Conservation (phyloP, 495 filamentous ascomycete species). For the Neurospora hispaniola region DNA sequence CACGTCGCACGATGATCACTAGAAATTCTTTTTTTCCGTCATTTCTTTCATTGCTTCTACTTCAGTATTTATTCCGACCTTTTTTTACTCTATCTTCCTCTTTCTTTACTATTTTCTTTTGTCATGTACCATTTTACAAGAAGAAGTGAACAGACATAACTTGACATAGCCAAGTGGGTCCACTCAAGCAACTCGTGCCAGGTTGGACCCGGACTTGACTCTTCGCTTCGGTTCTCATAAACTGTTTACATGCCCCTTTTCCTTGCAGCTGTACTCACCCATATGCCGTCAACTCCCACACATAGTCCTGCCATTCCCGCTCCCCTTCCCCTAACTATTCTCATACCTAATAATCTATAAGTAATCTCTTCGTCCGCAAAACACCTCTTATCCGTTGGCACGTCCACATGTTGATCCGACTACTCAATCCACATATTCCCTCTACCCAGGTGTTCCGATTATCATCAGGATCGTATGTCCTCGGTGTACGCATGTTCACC, state of each 20-base stretch:
- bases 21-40: too few relatives aligned
- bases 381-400: neutral
- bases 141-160: neutral
- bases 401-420: neutral
- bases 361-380: too few relatives aligned
- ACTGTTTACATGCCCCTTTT: neutral
- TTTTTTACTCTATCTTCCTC: neutral
- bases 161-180: neutral
- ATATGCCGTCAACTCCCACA: too few relatives aligned
- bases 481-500: neutral
- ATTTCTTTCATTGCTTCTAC: too few relatives aligned
- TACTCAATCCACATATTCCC: neutral
- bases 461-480: neutral
- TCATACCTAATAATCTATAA: too few relatives aligned
- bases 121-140: neutral
- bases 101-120: neutral
- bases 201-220: too few relatives aligned
- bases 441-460: neutral
- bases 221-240: too few relatives aligned
- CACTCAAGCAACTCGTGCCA: neutral
- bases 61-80: neutral
- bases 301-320: neutral
- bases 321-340: neutral
- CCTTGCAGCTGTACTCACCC: neutral
- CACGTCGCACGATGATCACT: too few relatives aligned